Evolutionary conservation across 495 filamentous ascomycete genomes (phyloP), one percentile per base, ranked within the genome.

Genomic region (Clavariopsis aquatica): DNA sequence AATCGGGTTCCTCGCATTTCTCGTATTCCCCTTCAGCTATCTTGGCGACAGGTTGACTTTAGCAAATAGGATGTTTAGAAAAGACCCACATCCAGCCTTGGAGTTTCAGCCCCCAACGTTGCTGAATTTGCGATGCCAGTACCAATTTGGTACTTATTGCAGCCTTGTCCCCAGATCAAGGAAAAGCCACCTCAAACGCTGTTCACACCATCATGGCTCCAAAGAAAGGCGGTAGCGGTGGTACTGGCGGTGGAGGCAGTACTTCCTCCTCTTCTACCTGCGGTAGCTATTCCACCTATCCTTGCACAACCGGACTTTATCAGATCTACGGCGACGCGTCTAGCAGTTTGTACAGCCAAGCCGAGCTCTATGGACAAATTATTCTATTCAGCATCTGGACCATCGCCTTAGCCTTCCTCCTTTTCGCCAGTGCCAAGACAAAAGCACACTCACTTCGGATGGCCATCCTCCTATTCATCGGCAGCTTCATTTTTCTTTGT

Each of bases 231-330:
- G 52, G 52, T 3, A 28, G 52, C 7, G 29, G 29, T 15, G 52
- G 52, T 34, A 23, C 12, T 13, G 52, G 52, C 26, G 29, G 52
- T 4, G 22, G 29, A 3, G 22, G 29, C 26, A 17, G 19, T 6
- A 34, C 31, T 34, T 34, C 31, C 12, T 24, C 29, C 7, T 24
- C 52, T 38, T 17, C 24, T 15, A 24, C 26, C 49, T 56, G 52
- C 22, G 19, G 12, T 13, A 38, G 27, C 10, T 22, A 56, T 20
- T 19, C 51, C 15, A 24, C 12, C 10, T 56, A 56, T 19, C 52
- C 52, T 38, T 56, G 52, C 52, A 56, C 26, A 3, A 56, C 13
- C 26, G 52, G 26, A 34, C 19, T 56, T 22, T 56, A 56, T 8
- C 5, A 56, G 15, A 45, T 58, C 3, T 58, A 58, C 55, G 55